These are phyloP conservation scores for Imleria badia DNA, from an alignment of 768 basidiomycete species.

Conservation along the genomic window DNA sequence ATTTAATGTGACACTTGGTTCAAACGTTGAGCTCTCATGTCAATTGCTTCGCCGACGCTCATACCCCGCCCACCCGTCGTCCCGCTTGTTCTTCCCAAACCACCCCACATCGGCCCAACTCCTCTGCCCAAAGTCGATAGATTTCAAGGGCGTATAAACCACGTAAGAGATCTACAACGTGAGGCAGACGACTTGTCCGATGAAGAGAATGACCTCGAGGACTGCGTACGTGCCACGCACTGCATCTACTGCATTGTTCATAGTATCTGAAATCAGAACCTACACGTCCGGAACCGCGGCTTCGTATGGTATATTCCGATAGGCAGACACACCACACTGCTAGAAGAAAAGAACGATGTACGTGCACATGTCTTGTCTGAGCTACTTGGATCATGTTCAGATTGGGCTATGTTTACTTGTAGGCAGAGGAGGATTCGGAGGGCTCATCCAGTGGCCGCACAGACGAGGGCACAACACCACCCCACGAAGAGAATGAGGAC, in stretches of 20 bases:
- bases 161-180: slow-evolving; percentile 63
- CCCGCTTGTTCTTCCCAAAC: slow-evolving; percentile 64
- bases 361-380: slow-evolving; percentile 15
- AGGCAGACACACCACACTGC: slow-evolving; percentile 68
- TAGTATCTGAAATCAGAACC: slow-evolving; percentile 41
- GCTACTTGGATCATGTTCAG: neutral
- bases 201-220: slow-evolving; percentile 81
- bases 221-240: slow-evolving; percentile 47
- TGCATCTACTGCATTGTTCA: neutral
- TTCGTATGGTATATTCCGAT: slow-evolving; percentile 70
- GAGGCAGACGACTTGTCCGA: slow-evolving; percentile 86
- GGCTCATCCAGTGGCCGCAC: slow-evolving; percentile 33
- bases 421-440: slow-evolving; percentile 39
- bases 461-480: slow-evolving; percentile 29
- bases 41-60: slow-evolving; percentile 68
- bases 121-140: slow-evolving; percentile 53
- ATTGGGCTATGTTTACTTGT: neutral
- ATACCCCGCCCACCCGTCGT: slow-evolving; percentile 61
- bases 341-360: slow-evolving; percentile 86
- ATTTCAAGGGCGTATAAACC: slow-evolving; percentile 56
- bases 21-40: slow-evolving; percentile 37
- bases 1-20: too few relatives aligned
- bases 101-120: slow-evolving; percentile 62
- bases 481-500: slow-evolving; percentile 41
- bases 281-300: slow-evolving; percentile 63